phyloP scores from a whole-genome alignment of 495 filamentous ascomycete genomes.

The Aspergillus heteromorphus region DNA sequence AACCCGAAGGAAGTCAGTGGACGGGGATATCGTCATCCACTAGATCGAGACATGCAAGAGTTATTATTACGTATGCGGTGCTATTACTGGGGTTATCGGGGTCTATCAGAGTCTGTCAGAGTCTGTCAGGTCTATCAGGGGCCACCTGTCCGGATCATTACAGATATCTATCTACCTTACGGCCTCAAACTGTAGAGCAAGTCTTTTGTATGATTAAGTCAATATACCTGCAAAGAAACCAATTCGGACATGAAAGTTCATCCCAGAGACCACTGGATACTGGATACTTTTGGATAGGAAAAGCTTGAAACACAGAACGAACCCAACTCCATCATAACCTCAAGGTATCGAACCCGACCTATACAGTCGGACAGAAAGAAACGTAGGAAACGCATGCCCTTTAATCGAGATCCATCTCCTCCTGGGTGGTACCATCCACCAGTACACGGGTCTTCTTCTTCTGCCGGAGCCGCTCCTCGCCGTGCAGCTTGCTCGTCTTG shows the following conservation, averaged over 20 bases:
- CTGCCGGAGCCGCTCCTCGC: conserved; percentile 54
- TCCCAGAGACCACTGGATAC: conserved; percentile 9
- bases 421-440: conserved; percentile 62
- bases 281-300: conserved; percentile 12
- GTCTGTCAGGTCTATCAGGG: too few species aligned
- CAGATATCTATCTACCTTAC: too few species aligned
- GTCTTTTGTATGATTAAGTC: conserved; percentile 1
- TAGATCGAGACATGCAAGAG: too few species aligned
- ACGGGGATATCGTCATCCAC: background rate
- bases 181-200: background rate
- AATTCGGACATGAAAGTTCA: conserved; percentile 6
- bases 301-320: conserved; percentile 15
- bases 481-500: conserved; percentile 26
- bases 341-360: conserved; percentile 12
- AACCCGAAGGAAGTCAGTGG: conserved; percentile 19
- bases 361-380: conserved; percentile 7
- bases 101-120: background rate
- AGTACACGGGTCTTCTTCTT: conserved; percentile 56
- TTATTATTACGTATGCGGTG: too few species aligned
- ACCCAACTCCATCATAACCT: conserved; percentile 21
- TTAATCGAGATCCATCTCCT: conserved; percentile 70
- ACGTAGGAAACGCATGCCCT: conserved; percentile 11
- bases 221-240: background rate
- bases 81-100: too few species aligned
- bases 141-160: too few species aligned